A percentile compares a stretch with the other conserved stretches of the same genome.
phyloP scores from a whole-genome alignment of 148 eudicot species.

The Chenopodium formosanum region DNA sequence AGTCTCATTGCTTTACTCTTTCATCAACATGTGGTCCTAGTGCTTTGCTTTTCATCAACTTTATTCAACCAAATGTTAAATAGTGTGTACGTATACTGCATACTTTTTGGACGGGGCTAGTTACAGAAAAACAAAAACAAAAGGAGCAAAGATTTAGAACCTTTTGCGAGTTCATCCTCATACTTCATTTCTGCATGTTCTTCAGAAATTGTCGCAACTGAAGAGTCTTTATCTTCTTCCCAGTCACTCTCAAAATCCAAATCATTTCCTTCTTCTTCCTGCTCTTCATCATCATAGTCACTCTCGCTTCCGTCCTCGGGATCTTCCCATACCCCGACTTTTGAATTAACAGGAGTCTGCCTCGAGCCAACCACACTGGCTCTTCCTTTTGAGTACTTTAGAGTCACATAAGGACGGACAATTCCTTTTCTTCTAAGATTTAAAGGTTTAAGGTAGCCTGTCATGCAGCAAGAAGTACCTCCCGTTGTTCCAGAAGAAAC shows the following conservation, averaged over 20 bases:
- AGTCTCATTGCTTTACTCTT: too few species aligned
- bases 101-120: too few species aligned
- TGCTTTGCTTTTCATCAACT: too few species aligned
- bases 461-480: not conserved
- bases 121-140: not conserved
- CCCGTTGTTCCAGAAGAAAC: constrained; percentile 14
- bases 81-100: too few species aligned
- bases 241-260: constrained; percentile 82
- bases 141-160: constrained; percentile 25
- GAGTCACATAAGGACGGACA: not conserved
- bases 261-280: constrained; percentile 52
- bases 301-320: constrained; percentile 81
- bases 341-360: constrained; percentile 8
- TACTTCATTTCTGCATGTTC: constrained; percentile 29
- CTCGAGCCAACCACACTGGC: constrained; percentile 10
- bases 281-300: constrained; percentile 53
- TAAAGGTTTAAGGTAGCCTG: constrained; percentile 1
- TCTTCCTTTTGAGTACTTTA: constrained; percentile 7
- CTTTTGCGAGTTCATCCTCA: constrained; percentile 60
- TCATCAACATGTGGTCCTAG: too few species aligned
- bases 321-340: constrained; percentile 63
- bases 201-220: constrained; percentile 25
- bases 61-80: too few species aligned
- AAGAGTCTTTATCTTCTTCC: constrained; percentile 54
- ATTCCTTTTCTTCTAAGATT: constrained; percentile 1